Evolutionary conservation across 2,329 filamentous ascomycete genomes (phyloP), one percentile per base, ranked within the genome.

Genomic region (Clonostachys byssicola): DNA sequence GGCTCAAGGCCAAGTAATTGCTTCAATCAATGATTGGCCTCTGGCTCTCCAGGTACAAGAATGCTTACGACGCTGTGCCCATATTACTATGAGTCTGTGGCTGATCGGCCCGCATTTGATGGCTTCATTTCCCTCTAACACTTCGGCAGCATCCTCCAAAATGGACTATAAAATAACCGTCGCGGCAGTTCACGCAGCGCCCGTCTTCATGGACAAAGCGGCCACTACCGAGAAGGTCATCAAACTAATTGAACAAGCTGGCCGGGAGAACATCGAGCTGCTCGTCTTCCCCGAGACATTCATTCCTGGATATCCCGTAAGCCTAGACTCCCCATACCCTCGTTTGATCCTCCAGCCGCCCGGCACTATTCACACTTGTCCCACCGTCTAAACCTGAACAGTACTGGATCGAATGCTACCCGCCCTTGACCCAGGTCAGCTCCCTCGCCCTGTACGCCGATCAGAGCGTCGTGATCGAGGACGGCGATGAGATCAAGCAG

Each of bases 271-370:
- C 0, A 75, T 77, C 8, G 67, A 78, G 18, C 60, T 81, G 4
- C 66, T 80, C 12, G 70, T 78, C 23, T 80, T 80, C 51, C 75
- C 77, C 0, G 77, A 80, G 54, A 69, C 73, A 0, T 77, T 66
- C 53, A 75, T 80, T 40, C 67, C 76, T 0, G 77, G 72, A 0
- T 81, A 30, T 30, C 23, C 23, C 9, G 23, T 30, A 30, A 30
- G 23, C 23, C 23, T 30, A 30, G 23, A 30, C 23, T 30, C 9
- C 9, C 8, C 9, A 30, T 30, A 30, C 23, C 23, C 23, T 30
- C 23, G 8, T 30, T 30, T 30, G 23, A 30, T 30, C 23, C 23
- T 30, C 23, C 23, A 30, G 23, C 23, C 23, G 9, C 23, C 23
- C 23, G 23, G 23, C 23, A 30, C 23, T 30, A 30, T 30, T 30